Conservation (phyloP, 495 filamentous ascomycete genomes). For the Neurospora sp. region DNA sequence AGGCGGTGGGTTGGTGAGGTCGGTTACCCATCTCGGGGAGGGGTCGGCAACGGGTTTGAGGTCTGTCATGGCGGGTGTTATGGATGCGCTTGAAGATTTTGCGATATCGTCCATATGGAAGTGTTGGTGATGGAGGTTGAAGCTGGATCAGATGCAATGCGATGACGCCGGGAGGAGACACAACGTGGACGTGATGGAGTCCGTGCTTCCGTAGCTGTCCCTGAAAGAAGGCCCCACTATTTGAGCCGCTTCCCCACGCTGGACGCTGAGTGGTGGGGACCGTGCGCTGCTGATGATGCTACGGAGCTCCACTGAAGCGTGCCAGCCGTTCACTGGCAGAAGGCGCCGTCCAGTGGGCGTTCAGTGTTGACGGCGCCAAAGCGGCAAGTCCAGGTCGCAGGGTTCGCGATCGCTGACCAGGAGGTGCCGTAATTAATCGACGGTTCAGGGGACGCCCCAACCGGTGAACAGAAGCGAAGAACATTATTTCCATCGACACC, state of each 20-base stretch:
- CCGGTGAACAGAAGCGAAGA: background rate
- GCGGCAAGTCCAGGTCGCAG: background rate
- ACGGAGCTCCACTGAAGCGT: background rate
- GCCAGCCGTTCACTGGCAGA: background rate
- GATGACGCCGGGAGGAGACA: slow-evolving; percentile 11
- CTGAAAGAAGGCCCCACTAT: background rate
- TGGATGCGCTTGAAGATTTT: background rate
- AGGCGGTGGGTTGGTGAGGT: slow-evolving; percentile 58
- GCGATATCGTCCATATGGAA: slow-evolving; percentile 10
- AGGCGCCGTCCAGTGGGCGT: background rate
- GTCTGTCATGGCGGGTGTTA: slow-evolving; percentile 38
- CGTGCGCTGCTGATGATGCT: background rate
- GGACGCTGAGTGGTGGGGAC: background rate
- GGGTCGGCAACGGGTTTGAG: background rate
- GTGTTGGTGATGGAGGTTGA: background rate
- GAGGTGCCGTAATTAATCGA: background rate
- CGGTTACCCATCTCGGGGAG: slow-evolving; percentile 57
- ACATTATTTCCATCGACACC: background rate
- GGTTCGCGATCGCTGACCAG: background rate
- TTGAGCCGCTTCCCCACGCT: background rate
- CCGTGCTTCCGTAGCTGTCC: slow-evolving; percentile 2
- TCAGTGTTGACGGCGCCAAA: background rate
- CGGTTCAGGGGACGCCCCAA: background rate
- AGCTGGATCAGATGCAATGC: background rate
- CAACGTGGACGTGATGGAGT: slow-evolving; percentile 1